phyloP scores from a whole-genome alignment of 75 land plant species.

The Cryptomeria japonica region DNA sequence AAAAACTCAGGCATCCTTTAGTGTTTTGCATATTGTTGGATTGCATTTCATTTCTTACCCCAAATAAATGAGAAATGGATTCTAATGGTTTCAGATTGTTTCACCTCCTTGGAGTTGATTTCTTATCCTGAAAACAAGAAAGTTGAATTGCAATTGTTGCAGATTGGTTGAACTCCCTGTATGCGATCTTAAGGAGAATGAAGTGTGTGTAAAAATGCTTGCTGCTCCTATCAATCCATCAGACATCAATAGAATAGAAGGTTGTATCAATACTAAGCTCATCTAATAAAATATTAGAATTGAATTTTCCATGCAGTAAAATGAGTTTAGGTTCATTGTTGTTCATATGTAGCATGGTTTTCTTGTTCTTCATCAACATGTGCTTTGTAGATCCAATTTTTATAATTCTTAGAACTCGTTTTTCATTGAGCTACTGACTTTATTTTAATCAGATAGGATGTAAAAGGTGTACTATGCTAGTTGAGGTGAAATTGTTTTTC shows the following conservation, averaged over 20 bases:
- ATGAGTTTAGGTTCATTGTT: background rate
- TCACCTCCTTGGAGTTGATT: background rate
- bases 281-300: background rate
- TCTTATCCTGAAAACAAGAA: background rate
- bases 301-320: background rate
- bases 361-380: background rate
- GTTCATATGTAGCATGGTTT: background rate
- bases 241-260: slow-evolving; percentile 95
- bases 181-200: slow-evolving; percentile 53
- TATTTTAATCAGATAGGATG: background rate
- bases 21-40: background rate
- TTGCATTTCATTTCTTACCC: background rate
- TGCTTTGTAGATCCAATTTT: background rate
- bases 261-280: slow-evolving; percentile 26
- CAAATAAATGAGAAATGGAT: background rate
- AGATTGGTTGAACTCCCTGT: slow-evolving; percentile 70
- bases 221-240: slow-evolving; percentile 98
- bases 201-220: slow-evolving; percentile 92
- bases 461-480: background rate
- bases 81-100: background rate
- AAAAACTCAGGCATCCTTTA: background rate
- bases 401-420: background rate
- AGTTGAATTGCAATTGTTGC: slow-evolving; percentile 14
- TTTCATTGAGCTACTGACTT: background rate
- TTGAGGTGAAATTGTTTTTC: background rate